Base-by-base conservation (phyloP, 192 early-diverging fungal species). In the Allomyces arbusculus region DNA sequence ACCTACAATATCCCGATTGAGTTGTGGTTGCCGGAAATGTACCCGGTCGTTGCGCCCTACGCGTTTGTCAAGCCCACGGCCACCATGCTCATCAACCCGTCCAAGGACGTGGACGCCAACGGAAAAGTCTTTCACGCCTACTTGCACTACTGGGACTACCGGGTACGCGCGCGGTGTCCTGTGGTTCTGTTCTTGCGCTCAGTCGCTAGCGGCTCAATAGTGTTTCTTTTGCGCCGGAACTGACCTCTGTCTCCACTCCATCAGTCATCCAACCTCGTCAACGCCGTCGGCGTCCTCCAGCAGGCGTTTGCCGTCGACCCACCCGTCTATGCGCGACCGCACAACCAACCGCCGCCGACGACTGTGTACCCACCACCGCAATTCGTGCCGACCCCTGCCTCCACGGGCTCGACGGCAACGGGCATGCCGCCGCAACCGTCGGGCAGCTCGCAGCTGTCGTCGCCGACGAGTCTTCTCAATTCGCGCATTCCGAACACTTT, bases 1-100 rank as follows among this genome's bases (percentile, higher is more conserved):
- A 79, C 84, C 40, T 95, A 94, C 76, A 94, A 97, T 72, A 94
- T 97, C 62, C 94, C 92, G 1, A 80, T 97, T 4, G 86, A 84
- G 12, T 78, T 92, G 43, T 95, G 90, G 91, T 74, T 94, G 16
- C 92, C 92, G 58, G 80, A 80, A 26, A 77, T 75, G 44, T 97
- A 92, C 69, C 94, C 94, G 9, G 71, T 76, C 61, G 72, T 81
- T 63, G 80, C 91, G 26, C 92, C 94, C 22, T 78, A 91, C 66
- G 80, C 80, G 3, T 90, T 87, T 70, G 94, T 97, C 26, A 87
- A 81, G 23, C 94, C 94, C 24, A 97, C 94, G 22, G 77, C 83
- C 10, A 78, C 75, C 45, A 97, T 97, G 94, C 73, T 89, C 7
- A 82, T 97, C 14, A 84, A 82, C 68, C 79, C 84, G 40, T 79